Percentiles rank a stretch among this genome's conserved stretches.
phyloP scores from a whole-genome alignment of 2,329 filamentous ascomycete genomes.

The Colletotrichum nymphaeae region DNA sequence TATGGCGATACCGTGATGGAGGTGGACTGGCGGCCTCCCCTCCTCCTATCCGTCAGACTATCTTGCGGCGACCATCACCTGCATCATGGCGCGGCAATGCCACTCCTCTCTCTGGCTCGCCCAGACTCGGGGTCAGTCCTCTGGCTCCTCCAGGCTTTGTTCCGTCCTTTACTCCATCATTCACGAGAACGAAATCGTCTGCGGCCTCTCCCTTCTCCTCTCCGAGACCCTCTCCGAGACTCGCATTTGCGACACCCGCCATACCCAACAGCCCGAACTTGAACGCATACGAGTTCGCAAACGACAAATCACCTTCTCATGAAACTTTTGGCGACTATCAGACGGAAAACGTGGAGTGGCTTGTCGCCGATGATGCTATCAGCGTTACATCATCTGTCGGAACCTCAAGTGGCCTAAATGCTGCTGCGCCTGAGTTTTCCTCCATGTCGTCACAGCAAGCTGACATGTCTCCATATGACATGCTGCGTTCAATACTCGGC shows the following conservation, averaged over 20 bases:
- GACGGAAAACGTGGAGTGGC: slow-evolving; percentile 95
- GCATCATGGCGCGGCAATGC: slow-evolving; percentile 90
- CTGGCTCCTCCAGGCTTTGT: slow-evolving; percentile 86
- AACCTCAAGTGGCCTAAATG: slow-evolving; percentile 78
- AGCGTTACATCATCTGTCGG: slow-evolving; percentile 81
- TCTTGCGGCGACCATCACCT: slow-evolving; percentile 90
- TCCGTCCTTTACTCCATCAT: slow-evolving; percentile 83
- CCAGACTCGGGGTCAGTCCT: slow-evolving; percentile 84
- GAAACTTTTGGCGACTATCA: slow-evolving; percentile 93
- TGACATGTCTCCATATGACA: slow-evolving; percentile 98
- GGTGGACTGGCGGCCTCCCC: slow-evolving; percentile 77
- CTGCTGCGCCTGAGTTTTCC: slow-evolving; percentile 83
- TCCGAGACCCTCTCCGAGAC: slow-evolving; percentile 89
- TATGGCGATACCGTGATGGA: slow-evolving; percentile 85
- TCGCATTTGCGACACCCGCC: slow-evolving; percentile 87
- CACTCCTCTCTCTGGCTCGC: slow-evolving; percentile 86
- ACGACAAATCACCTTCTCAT: slow-evolving; percentile 80
- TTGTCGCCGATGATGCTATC: slow-evolving; percentile 88
- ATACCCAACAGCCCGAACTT: slow-evolving; percentile 95
- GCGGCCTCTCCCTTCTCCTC: slow-evolving; percentile 92
- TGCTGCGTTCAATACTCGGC: slow-evolving; percentile 93
- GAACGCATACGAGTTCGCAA: slow-evolving; percentile 94
- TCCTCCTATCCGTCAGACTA: slow-evolving; percentile 86
- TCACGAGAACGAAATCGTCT: slow-evolving; percentile 81
- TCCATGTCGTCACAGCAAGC: slow-evolving; percentile 71